A percentile compares a stretch with the other conserved stretches of the same genome.
phyloP scores from a whole-genome alignment of 176 grass and related monocot genomes.

The Juncus inflexus region DNA sequence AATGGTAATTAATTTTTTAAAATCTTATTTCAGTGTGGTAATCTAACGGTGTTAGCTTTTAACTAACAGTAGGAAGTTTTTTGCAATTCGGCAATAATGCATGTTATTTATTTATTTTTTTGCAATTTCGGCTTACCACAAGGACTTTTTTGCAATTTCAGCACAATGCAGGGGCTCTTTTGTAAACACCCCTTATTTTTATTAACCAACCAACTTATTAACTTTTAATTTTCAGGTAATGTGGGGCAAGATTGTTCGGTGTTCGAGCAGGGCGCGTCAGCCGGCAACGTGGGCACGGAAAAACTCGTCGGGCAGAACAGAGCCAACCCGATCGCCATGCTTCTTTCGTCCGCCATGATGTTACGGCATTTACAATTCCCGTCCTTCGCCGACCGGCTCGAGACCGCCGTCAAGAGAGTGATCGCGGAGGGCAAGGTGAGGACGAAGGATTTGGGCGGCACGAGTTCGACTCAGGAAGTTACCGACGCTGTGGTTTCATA shows the following conservation, averaged over 20 bases:
- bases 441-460: constrained; percentile 85
- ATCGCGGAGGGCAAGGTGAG: constrained; percentile 50
- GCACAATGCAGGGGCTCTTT: no score
- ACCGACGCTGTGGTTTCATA: constrained; percentile 69
- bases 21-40: no score
- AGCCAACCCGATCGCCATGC: constrained; percentile 81
- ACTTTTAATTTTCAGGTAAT: no score
- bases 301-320: constrained; percentile 60
- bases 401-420: constrained; percentile 70
- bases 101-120: no score
- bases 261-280: constrained; percentile 97
- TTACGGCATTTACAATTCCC: constrained; percentile 90
- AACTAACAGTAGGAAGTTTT: no score
- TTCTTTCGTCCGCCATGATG: constrained; percentile 95
- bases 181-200: no score
- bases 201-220: no score
- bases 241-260: constrained; percentile 86
- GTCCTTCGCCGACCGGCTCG: constrained; percentile 77
- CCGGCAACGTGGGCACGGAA: constrained; percentile 80
- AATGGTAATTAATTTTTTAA: no score
- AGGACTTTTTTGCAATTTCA: no score
- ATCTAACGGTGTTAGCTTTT: no score
- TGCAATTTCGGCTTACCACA: no score
- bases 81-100: no score
- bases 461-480: constrained; percentile 79